Evolutionary conservation across 1,139 yeast species (phyloP), one percentile per base, ranked within the genome.

Genomic region (Geotrichum klebahnii): DNA sequence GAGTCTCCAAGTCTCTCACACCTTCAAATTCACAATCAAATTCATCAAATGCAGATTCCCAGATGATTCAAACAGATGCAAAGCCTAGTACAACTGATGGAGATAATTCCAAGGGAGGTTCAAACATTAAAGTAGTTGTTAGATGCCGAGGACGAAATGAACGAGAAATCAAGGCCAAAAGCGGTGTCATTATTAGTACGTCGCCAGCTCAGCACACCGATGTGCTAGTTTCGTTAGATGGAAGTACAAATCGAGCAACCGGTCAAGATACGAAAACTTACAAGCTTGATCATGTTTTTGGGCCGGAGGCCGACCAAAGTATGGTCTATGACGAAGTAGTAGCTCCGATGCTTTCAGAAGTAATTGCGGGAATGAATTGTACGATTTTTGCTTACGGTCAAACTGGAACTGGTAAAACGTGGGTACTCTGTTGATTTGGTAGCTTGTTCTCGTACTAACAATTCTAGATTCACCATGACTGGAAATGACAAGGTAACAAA

Each of bases 331-430:
- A 79, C 14, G 77, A 78, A 26, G 80, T 80, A 8, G 87, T 84
- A 0, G 63, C 72, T 28, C 84, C 84, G 32, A 73, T 79, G 50
- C 74, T 83, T 36, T 68, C 72, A 23, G 89, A 83, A 57, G 77
- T 81, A 63, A 57, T 81, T 46, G 67, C 70, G 38, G 88, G 88
- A 8, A 57, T 61, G 59, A 64, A 61, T 51, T 88, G 89, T 51
- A 85, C 96, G 0, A 76, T 88, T 3, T 76, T 87, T 60, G 95
- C 95, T 0, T 87, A 87, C 64, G 95, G 96, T 8, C 96, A 87
- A 67, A 87, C 95, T 0, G 95, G 95, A 8, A 83, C 95, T 0
- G 95, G 96, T 2, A 86, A 86, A 61, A 86, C 96, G 0, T 70
- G 39, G 19, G 42, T 39, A 26, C 9, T 26, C 10, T 26, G 5